Evolutionary conservation across 768 basidiomycete species (phyloP), one percentile per base, ranked within the genome.

Genomic region (Hebeloma cylindrosporum): DNA sequence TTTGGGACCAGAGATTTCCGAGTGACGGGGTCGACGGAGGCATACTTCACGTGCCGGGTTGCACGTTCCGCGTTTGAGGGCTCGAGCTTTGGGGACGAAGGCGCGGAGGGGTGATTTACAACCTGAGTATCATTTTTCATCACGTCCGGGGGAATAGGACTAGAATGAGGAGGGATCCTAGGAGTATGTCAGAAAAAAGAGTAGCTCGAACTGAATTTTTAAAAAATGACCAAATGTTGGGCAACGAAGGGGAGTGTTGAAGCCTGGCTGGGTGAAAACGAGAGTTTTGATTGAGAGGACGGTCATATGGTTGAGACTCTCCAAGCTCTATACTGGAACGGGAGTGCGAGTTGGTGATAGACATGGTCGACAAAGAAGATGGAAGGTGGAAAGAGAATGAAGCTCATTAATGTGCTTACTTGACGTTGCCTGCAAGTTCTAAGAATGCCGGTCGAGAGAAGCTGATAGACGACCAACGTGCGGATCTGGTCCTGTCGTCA

Each of bases 211-310:
- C 11, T 46, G 32, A 42, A 5, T 30, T 41, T 28, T 11, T 22
- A 44, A 43, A 22, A 47, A 54, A 40, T 46, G 36, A 83, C 83
- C 82, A 78, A 51, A 86, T 70, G 59, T 85, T 85, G 7, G 85
- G 85, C 54, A 85, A 71, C 9, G 85, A 86, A 7, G 83, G 83
- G 4, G 83, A 81, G 40, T 79, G 78, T 43, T 80, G 80, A 27
- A 82, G 68, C 33, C 77, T 76, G 13, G 74, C 71, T 36, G 74
- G 74, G 51, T 71, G 71, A 18, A 39, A 38, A 42, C 30, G 53
- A 34, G 50, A 54, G 52, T 38, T 54, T 21, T 54, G 48, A 56
- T 48, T 45, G 51, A 52, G 11, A 18, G 39, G 16, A 31, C 35
- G 40, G 42, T 38, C 28, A n/a, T 11, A 27, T 43, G 29, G 32